Conservation (phyloP, 257 asterid genomes). For the Ilex asprella region DNA sequence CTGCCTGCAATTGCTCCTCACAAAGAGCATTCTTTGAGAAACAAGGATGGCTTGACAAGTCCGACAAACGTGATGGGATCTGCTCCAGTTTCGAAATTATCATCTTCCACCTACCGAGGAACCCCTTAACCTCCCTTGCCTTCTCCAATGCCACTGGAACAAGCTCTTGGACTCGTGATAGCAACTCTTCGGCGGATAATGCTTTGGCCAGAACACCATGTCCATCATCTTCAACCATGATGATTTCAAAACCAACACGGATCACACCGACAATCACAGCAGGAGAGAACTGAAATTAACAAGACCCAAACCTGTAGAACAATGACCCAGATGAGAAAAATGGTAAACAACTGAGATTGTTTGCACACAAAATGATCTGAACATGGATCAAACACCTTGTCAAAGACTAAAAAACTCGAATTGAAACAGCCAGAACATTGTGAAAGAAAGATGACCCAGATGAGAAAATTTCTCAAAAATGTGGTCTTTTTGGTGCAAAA, state of each 20-base stretch:
- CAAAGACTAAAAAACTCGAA: not conserved
- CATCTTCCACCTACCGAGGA: slow-evolving; percentile 77
- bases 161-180: slow-evolving; percentile 59
- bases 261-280: slow-evolving; percentile 25
- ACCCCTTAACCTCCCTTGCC: slow-evolving; percentile 63
- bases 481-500: not conserved
- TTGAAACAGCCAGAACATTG: not conserved
- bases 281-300: slow-evolving; percentile 27
- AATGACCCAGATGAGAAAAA: slow-evolving; percentile 3
- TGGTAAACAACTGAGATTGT: not conserved
- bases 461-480: slow-evolving; percentile 2
- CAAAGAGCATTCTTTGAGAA: slow-evolving; percentile 80
- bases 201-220: slow-evolving; percentile 21
- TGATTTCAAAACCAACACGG: not conserved
- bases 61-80: slow-evolving; percentile 59
- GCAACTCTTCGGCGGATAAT: slow-evolving; percentile 70
- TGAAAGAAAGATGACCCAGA: not conserved
- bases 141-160: slow-evolving; percentile 64
- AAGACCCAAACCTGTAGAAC: slow-evolving; percentile 15
- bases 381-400: not conserved
- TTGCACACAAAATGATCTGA: not conserved
- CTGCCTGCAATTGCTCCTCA: slow-evolving; percentile 76
- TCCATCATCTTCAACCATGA: slow-evolving; percentile 63
- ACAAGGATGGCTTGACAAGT: slow-evolving; percentile 88
- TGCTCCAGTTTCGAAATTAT: slow-evolving; percentile 62